Percentiles rank a stretch among this genome's conserved stretches.
Conservation (phyloP, 1,284 basidiomycete genomes). For the Ustilago loliicola region DNA sequence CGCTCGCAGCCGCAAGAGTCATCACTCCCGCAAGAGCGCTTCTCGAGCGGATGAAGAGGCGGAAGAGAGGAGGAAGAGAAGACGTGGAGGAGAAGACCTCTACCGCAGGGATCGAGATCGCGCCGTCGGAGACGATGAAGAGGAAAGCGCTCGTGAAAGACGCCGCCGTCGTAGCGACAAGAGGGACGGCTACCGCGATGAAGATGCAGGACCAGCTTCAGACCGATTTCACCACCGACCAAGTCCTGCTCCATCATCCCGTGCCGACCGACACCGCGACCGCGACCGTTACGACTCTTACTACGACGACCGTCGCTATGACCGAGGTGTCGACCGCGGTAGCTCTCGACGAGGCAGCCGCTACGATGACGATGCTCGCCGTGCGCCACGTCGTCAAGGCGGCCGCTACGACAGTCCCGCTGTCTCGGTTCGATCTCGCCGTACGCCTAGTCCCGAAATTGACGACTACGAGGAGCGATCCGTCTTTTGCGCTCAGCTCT, state of each 20-base stretch:
- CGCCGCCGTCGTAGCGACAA: slow-evolving; percentile 48
- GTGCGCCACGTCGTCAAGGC: slow-evolving; percentile 26
- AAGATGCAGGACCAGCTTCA: slow-evolving; percentile 9
- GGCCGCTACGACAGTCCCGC: slow-evolving; percentile 42
- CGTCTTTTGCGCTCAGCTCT: slow-evolving; percentile 97
- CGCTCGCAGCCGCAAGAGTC: slow-evolving; percentile 26
- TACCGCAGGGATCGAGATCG: slow-evolving; percentile 61
- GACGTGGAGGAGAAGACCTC: slow-evolving; percentile 45
- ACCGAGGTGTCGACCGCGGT: slow-evolving; percentile 22
- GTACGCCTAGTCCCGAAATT: slow-evolving; percentile 57
- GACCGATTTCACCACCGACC: slow-evolving; percentile 19
- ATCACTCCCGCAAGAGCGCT: slow-evolving; percentile 35
- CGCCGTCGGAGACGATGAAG: slow-evolving; percentile 43
- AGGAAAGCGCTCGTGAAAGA: slow-evolving; percentile 72
- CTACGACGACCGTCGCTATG: slow-evolving; percentile 48
- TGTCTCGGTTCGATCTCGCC: slow-evolving; percentile 38
- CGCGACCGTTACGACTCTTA: slow-evolving; percentile 36
- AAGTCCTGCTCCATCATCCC: slow-evolving; percentile 36
- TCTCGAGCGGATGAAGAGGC: slow-evolving; percentile 64
- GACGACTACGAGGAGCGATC: slow-evolving; percentile 84
- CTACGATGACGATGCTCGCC: slow-evolving; percentile 34
- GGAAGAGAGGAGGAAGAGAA: slow-evolving; percentile 61
- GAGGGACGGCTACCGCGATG: slow-evolving; percentile 44
- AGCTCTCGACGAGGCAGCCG: slow-evolving; percentile 26
- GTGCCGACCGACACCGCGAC: slow-evolving; percentile 28